Conservation (phyloP, 495 filamentous ascomycete species). For the Lophium mytilinum region DNA sequence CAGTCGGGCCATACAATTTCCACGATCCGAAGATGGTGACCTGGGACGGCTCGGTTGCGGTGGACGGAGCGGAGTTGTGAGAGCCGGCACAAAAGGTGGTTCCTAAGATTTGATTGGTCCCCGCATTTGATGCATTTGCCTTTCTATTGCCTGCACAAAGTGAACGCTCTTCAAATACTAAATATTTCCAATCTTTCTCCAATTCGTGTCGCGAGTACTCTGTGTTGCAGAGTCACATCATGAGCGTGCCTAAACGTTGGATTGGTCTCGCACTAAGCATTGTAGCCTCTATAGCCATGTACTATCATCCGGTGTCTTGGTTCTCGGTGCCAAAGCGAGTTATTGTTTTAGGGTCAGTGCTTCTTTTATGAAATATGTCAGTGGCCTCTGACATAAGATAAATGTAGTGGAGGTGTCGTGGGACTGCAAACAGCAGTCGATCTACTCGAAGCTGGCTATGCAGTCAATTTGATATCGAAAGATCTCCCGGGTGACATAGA, state of each 20-base stretch:
- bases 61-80: background rate
- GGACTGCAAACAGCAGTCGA: conserved; percentile 11
- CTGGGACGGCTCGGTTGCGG: background rate
- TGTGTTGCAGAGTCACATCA: too few species aligned
- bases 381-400: background rate
- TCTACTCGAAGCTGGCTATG: conserved; percentile 8
- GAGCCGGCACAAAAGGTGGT: too few species aligned
- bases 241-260: too few species aligned
- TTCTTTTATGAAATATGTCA: background rate
- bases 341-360: background rate
- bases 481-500: conserved; percentile 8
- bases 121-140: too few species aligned
- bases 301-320: background rate
- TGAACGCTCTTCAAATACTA: too few species aligned
- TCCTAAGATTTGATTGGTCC: too few species aligned
- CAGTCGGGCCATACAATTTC: background rate
- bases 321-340: background rate
- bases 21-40: background rate
- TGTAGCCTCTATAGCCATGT: too few species aligned
- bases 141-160: too few species aligned
- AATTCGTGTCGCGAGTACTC: too few species aligned
- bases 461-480: conserved; percentile 7
- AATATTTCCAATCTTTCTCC: too few species aligned
- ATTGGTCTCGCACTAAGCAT: too few species aligned
- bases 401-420: conserved; percentile 6